These are phyloP conservation scores for Scheffersomyces illinoinensis DNA, from an alignment of 1,139 yeast species.

Conservation along the genomic window DNA sequence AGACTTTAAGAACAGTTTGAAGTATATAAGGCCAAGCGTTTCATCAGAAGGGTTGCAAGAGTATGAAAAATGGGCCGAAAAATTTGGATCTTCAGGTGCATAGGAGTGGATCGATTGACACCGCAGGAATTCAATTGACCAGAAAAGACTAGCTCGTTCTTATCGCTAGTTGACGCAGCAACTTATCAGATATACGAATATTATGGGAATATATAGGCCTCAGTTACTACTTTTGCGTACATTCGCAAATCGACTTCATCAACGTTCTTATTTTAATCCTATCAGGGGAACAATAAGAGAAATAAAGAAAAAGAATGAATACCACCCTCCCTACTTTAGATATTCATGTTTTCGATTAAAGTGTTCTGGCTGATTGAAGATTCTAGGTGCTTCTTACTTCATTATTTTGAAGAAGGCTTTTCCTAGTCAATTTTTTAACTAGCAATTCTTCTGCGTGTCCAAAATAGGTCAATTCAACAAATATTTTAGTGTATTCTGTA, in stretches of 20 bases:
- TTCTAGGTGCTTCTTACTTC: background rate
- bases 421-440: background rate
- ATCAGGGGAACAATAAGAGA: background rate
- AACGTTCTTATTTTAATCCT: too few relatives aligned
- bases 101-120: slow-evolving; percentile 17
- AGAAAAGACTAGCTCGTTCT: background rate
- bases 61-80: slow-evolving; percentile 85
- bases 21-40: slow-evolving; percentile 89
- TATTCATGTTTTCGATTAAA: background rate
- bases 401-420: background rate
- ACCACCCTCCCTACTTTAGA: background rate
- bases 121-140: background rate
- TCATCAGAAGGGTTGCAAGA: slow-evolving; percentile 76
- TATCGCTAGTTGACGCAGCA: background rate
- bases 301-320: background rate
- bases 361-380: background rate
- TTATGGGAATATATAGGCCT: background rate
- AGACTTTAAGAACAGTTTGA: slow-evolving; percentile 78
- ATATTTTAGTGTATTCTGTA: background rate
- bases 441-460: background rate
- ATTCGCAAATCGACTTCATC: too few relatives aligned
- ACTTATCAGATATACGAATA: background rate
- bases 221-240: too few relatives aligned
- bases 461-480: background rate
- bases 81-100: slow-evolving; percentile 92